A percentile compares a stretch with the other conserved stretches of the same genome.
phyloP scores from a whole-genome alignment of 352 stramenopile genomes.

The Pythium folliculosum region DNA sequence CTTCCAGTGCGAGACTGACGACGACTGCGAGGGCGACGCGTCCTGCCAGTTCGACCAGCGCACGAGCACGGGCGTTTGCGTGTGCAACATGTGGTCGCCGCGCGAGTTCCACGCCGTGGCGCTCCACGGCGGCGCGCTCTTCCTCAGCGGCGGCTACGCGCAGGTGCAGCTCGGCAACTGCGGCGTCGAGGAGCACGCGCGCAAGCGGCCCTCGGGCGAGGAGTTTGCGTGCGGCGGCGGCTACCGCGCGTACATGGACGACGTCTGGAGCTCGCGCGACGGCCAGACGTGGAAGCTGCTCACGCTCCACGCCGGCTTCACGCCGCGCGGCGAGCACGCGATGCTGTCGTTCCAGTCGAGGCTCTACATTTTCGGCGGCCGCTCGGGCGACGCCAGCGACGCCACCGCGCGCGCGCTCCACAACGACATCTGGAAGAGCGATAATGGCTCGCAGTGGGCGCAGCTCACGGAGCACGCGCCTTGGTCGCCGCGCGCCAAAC shows the following conservation, averaged over 20 bases:
- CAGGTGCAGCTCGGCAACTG: conserved; percentile 65
- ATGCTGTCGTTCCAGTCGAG: conserved; percentile 62
- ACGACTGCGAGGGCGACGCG: conserved; percentile 68
- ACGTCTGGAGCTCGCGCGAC: conserved; percentile 70
- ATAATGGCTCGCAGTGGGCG: conserved; percentile 50
- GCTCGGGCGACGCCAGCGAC: conserved; percentile 36
- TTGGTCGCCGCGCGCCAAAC: conserved; percentile 60
- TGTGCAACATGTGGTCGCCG: conserved; percentile 79
- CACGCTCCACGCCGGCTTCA: conserved; percentile 42
- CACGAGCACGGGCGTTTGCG: conserved; percentile 50
- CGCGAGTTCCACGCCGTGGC: conserved; percentile 69
- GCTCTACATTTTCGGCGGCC: conserved; percentile 63
- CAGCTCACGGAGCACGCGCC: conserved; percentile 31
- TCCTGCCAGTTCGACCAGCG: conserved; percentile 51
- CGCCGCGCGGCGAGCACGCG: conserved; percentile 62
- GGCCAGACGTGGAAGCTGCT: conserved; percentile 60
- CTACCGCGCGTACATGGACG: conserved; percentile 69
- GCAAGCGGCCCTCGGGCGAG: conserved; percentile 51
- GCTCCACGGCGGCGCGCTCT: conserved; percentile 45
- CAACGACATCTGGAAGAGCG: conserved; percentile 74
- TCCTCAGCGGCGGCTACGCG: conserved; percentile 65
- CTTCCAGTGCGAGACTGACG: conserved; percentile 63
- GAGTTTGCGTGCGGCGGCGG: conserved; percentile 67
- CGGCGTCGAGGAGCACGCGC: conserved; percentile 53
- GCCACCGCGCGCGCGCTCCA: conserved; percentile 35